Percentiles rank a stretch among this genome's conserved stretches.
Conservation (phyloP, 2,329 filamentous ascomycete species). For the Pseudogymnoascus sp. region DNA sequence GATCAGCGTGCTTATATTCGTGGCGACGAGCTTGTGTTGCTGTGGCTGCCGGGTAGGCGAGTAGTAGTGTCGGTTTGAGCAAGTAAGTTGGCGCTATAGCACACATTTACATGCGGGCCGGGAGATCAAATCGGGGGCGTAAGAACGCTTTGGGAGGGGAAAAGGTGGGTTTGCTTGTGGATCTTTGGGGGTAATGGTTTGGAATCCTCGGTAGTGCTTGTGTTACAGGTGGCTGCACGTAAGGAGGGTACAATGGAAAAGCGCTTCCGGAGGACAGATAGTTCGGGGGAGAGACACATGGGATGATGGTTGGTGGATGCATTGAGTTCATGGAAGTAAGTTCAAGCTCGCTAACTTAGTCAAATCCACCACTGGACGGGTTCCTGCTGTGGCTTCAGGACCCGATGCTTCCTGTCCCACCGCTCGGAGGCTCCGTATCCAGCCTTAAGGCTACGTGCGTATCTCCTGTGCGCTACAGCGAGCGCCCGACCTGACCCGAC, state of each 20-base stretch:
- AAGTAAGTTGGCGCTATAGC: not conserved
- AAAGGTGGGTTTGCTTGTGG: not conserved
- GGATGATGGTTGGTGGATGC: not conserved
- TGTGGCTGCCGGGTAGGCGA: not conserved
- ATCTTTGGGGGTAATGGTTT: not conserved
- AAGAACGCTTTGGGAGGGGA: not conserved
- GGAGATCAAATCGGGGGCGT: not conserved
- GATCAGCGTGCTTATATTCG: not conserved
- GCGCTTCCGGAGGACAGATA: not conserved
- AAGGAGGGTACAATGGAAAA: no score
- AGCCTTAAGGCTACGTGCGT: not conserved
- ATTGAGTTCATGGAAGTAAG: not conserved
- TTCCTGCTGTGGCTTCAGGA: not conserved
- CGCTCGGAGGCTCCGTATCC: not conserved
- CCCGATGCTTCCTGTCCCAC: not conserved
- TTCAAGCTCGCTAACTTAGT: not conserved
- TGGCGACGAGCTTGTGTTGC: not conserved
- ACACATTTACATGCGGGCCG: not conserved
- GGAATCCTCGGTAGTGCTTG: not conserved
- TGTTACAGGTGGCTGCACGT: not conserved
- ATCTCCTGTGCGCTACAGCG: not conserved
- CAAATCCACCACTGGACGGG: not conserved
- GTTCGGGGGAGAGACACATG: not conserved
- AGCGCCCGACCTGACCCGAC: not conserved
- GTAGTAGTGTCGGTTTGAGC: not conserved